Base-by-base conservation (phyloP, 495 filamentous ascomycete species). In the Lasiosphaeria hispida region DNA sequence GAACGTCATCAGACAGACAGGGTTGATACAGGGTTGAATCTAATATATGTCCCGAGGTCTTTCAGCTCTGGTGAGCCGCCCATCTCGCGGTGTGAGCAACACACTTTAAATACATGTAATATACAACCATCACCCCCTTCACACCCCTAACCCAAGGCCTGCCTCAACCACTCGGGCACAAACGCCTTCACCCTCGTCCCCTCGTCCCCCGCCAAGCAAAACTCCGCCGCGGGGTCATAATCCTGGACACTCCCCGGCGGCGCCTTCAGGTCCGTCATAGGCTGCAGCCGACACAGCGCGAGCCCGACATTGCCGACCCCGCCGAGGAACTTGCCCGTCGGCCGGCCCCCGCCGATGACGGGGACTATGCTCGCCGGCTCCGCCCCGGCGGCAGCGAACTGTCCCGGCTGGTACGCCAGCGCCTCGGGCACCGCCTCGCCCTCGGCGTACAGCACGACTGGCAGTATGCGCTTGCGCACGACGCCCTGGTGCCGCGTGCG, bases 401-500 rank as follows among this genome's bases (percentile, higher is more conserved):
- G n/a, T n/a, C 61, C 53, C 0, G 70, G 68, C 5, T 38, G 70
- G 63, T 89, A 91, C 36, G 59, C 59, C 44, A 85, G 55, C 11
- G 47, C 55, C 15, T 69, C 64, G 9, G 78, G 74, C 38, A 67
- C 53, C 1, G 69, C 65, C 7, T 67, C 64, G 2, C 68, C 62
- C 7, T 36, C 42, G 0, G 58, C 45, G 66, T 95, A 96, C n/a
- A 96, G 56, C 69, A 87, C 77, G 4, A 91, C 85, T 0, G 94
- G 94, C 35, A 98, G 64, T n/a, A 97, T 83, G 2, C 94, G 77
- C 77, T 96, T 96, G 64, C 94, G 78, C 43, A 97, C 91, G 9
- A 98, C 89, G 37, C 94, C 94, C 1, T 87, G 92, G 71, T 97
- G 94, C 66, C 91, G 85, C 0, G 95, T 97, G 19, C 94, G 85